phyloP scores from a whole-genome alignment of 352 stramenopile species.

The Phytophthora chlamydospora region DNA sequence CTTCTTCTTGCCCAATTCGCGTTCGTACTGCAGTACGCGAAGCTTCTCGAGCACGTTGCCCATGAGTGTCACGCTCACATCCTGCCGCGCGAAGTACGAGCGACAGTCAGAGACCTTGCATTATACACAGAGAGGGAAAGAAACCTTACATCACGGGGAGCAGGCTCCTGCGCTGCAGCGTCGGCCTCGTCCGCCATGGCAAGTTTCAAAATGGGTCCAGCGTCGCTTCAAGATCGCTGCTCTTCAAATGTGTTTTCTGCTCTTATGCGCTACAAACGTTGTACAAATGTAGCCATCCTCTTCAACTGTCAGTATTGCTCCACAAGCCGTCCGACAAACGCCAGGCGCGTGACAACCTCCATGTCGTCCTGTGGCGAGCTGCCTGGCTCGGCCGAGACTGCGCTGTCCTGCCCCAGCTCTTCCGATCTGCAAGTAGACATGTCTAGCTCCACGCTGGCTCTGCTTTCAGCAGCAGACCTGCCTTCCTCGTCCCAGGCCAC shows the following conservation, averaged over 20 bases:
- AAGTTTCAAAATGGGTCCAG: slow-evolving; percentile 7
- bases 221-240: slow-evolving; percentile 35
- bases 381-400: slow-evolving; percentile 14
- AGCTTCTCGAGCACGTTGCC: slow-evolving; percentile 87
- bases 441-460: slow-evolving; percentile 22
- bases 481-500: slow-evolving; percentile 31
- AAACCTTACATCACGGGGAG: slow-evolving; percentile 19
- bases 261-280: slow-evolving; percentile 11
- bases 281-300: slow-evolving; percentile 10
- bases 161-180: slow-evolving; percentile 17
- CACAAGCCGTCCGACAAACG: slow-evolving; percentile 8
- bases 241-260: neutral
- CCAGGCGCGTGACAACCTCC: neutral
- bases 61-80: slow-evolving; percentile 83
- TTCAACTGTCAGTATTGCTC: slow-evolving; percentile 18
- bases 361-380: slow-evolving; percentile 33
- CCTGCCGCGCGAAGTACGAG: slow-evolving; percentile 34
- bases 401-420: slow-evolving; percentile 10
- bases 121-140: neutral
- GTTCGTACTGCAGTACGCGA: slow-evolving; percentile 79
- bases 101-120: neutral
- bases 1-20: slow-evolving; percentile 85
- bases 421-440: slow-evolving; percentile 30
- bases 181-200: slow-evolving; percentile 32
- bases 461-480: slow-evolving; percentile 27